Conservation (phyloP, 1,284 basidiomycete species). For the Ustilago tritici region DNA sequence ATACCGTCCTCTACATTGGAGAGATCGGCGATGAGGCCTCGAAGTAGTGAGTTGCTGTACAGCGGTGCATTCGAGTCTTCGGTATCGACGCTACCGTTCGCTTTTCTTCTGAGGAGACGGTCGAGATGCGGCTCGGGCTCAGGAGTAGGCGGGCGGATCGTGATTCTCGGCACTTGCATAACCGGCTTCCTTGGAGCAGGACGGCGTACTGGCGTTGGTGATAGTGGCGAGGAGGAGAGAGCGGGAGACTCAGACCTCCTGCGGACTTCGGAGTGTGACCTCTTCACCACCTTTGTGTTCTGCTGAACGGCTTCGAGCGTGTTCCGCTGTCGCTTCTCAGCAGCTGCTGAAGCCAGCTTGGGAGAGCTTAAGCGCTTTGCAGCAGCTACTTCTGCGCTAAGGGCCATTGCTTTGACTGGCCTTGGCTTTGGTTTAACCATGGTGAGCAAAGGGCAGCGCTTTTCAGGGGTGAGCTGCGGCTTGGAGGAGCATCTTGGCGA, state of each 20-base stretch:
- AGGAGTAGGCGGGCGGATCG: constrained; percentile 27
- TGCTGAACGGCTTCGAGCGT: constrained; percentile 18
- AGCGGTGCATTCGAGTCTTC: neutral
- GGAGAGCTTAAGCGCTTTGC: constrained; percentile 14
- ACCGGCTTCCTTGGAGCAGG: neutral
- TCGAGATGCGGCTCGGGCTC: constrained; percentile 15
- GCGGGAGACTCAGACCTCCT: neutral
- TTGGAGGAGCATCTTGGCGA: constrained; percentile 38
- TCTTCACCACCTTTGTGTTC: constrained; percentile 5
- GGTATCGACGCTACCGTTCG: neutral
- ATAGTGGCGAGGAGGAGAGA: neutral
- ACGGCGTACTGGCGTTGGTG: neutral
- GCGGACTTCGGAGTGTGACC: neutral
- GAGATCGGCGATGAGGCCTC: constrained; percentile 14
- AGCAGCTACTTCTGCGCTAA: constrained; percentile 20
- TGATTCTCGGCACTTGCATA: constrained; percentile 22
- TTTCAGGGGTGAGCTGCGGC: constrained; percentile 7
- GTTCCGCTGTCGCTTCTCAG: constrained; percentile 14
- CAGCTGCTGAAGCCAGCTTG: constrained; percentile 6
- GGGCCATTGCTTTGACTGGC: constrained; percentile 11
- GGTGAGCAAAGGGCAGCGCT: constrained; percentile 16
- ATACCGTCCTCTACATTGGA: constrained; percentile 20
- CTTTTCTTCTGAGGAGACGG: neutral
- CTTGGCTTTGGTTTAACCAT: constrained; percentile 39
- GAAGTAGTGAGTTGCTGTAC: constrained; percentile 12